Conservation (phyloP, 202 grass and related monocot genomes). For the Saccharum hybrid region DNA sequence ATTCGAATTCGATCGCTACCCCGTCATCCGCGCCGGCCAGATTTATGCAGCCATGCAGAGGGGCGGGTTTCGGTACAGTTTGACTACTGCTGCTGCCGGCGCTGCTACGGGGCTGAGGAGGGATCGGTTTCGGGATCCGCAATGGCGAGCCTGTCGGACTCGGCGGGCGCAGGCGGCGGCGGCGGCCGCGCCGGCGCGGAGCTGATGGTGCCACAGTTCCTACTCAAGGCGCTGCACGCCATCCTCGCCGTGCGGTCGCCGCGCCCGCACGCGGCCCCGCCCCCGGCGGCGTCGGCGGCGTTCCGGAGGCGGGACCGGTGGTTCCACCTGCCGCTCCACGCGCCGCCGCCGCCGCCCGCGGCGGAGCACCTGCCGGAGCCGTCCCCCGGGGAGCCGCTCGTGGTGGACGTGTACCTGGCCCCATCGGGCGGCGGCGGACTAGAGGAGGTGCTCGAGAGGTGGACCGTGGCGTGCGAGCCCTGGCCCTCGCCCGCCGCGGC, state of each 20-base stretch:
- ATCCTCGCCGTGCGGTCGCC: constrained; percentile 73
- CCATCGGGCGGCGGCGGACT: constrained; percentile 45
- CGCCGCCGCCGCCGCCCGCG: constrained; percentile 57
- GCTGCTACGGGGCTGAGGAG: not conserved
- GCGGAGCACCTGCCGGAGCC: constrained; percentile 57
- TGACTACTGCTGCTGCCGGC: constrained; percentile 26
- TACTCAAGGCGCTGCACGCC: constrained; percentile 75
- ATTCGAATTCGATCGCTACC: constrained; percentile 33
- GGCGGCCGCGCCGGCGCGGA: constrained; percentile 54
- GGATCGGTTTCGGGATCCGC: constrained; percentile 16
- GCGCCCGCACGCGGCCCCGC: constrained; percentile 32
- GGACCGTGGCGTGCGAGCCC: constrained; percentile 78
- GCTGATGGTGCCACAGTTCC: constrained; percentile 82
- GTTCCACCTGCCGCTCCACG: constrained; percentile 70
- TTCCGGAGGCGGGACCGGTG: constrained; percentile 65
- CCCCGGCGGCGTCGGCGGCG: not conserved
- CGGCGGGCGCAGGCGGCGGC: constrained; percentile 39
- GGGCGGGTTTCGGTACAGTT: constrained; percentile 32
- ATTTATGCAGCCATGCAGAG: constrained; percentile 59
- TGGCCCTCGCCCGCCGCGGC: constrained; percentile 44
- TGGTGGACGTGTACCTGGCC: constrained; percentile 74
- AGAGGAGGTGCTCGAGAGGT: constrained; percentile 70
- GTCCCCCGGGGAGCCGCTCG: constrained; percentile 55
- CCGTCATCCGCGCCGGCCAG: not conserved
- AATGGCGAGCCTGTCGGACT: constrained; percentile 65